A percentile compares a stretch with the other conserved stretches of the same genome.
phyloP scores from a whole-genome alignment of 495 filamentous ascomycete genomes.

The Pseudotulostoma volvatum region DNA sequence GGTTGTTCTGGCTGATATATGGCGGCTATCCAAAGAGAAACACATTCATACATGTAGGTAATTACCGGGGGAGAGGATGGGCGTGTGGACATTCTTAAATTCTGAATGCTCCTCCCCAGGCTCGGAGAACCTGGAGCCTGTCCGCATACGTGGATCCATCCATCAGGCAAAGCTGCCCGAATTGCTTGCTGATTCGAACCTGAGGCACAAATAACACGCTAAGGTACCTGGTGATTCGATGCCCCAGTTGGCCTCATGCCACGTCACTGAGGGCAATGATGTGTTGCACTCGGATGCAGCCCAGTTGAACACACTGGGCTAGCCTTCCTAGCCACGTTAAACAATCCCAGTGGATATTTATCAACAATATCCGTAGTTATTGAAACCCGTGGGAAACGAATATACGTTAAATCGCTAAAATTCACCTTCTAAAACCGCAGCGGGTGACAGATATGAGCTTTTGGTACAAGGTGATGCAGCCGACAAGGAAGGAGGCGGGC shows the following conservation, averaged over 20 bases:
- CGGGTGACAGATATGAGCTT: neutral
- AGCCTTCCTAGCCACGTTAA: too few species aligned
- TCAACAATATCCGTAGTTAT: neutral
- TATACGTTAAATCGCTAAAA: neutral
- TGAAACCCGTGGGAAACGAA: neutral
- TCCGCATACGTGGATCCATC: constrained; percentile 26
- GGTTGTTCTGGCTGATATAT: too few species aligned
- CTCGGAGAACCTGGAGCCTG: too few species aligned
- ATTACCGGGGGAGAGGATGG: too few species aligned
- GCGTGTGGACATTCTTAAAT: too few species aligned
- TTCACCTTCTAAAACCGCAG: neutral
- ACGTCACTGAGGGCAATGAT: constrained; percentile 23
- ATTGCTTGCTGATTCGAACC: constrained; percentile 10
- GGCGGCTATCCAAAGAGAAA: too few species aligned
- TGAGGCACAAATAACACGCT: constrained; percentile 9
- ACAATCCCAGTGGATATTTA: neutral
- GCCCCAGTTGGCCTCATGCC: constrained; percentile 18
- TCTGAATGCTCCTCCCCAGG: too few species aligned
- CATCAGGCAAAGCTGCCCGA: constrained; percentile 5
- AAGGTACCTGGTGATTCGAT: constrained; percentile 9
- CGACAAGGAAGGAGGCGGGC: neutral
- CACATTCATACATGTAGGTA: too few species aligned
- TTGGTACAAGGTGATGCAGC: neutral
- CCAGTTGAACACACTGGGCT: neutral
- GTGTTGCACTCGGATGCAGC: constrained; percentile 13